Evolutionary conservation across 495 filamentous ascomycete genomes (phyloP).

Genomic region (Bryoglossum gracile): DNA sequence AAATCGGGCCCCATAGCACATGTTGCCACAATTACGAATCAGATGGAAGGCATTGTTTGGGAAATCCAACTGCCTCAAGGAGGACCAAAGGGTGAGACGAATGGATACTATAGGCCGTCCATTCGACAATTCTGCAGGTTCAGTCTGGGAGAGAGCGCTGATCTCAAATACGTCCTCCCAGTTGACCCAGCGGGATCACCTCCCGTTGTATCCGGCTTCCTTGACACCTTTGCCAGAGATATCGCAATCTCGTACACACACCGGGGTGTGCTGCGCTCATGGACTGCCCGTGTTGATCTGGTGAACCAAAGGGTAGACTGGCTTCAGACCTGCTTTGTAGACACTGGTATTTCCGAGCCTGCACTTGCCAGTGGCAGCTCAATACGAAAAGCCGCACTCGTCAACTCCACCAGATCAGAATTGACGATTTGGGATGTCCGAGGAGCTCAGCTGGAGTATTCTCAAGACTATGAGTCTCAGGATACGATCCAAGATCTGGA

Average conservation of each 20-base stretch:
- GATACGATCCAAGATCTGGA: constrained; percentile 82
- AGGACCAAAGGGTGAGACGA: constrained; percentile 21
- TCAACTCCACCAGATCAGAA: constrained; percentile 63
- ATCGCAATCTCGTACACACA: constrained; percentile 82
- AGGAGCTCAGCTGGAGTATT: constrained; percentile 74
- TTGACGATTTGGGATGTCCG: constrained; percentile 90
- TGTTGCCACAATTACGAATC: constrained; percentile 75
- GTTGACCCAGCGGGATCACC: constrained; percentile 82
- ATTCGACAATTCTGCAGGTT: constrained; percentile 67
- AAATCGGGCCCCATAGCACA: constrained; percentile 49
- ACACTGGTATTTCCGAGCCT: constrained; percentile 67
- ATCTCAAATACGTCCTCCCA: constrained; percentile 75
- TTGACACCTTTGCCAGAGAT: constrained; percentile 83
- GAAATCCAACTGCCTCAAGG: constrained; percentile 52
- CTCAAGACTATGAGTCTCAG: constrained; percentile 60
- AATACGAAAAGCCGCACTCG: constrained; percentile 79
- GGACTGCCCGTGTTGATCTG: constrained; percentile 71
- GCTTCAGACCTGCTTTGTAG: constrained; percentile 76
- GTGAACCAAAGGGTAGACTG: constrained; percentile 57
- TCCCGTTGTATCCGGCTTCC: constrained; percentile 64
- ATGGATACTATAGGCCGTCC: constrained; percentile 31
- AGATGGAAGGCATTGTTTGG: constrained; percentile 83
- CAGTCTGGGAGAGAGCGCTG: constrained; percentile 61
- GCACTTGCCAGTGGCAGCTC: constrained; percentile 80
- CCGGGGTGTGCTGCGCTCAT: constrained; percentile 69